These are phyloP conservation scores for Salvia hispanica DNA, from an alignment of 257 asterid species.

Conservation along the genomic window DNA sequence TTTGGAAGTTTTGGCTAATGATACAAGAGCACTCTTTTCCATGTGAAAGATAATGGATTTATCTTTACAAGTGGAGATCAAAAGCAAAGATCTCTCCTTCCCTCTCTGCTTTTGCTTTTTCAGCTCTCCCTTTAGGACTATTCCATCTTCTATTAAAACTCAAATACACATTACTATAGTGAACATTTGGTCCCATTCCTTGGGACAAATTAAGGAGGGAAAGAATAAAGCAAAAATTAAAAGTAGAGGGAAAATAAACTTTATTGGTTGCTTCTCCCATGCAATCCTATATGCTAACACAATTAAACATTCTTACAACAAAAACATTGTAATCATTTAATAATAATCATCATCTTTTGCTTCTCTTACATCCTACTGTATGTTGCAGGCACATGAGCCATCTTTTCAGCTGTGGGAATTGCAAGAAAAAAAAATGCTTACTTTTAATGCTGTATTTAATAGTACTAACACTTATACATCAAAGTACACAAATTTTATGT, in stretches of 20 bases:
- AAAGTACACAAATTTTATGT: constrained; percentile 50
- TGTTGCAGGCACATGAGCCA: constrained; percentile 67
- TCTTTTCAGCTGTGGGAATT: constrained; percentile 25
- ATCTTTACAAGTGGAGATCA: constrained; percentile 62
- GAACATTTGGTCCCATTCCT: constrained; percentile 49
- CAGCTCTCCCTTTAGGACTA: constrained; percentile 75
- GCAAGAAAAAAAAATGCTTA: constrained; percentile 4
- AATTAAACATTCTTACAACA: constrained; percentile 53
- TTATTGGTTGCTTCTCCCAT: constrained; percentile 52
- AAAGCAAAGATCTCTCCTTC: constrained; percentile 51
- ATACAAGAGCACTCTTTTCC: constrained; percentile 69
- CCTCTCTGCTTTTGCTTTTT: constrained; percentile 55
- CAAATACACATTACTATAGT: constrained; percentile 49
- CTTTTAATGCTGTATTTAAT: neutral
- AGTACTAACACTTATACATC: constrained; percentile 32
- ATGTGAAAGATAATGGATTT: constrained; percentile 46
- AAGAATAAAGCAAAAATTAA: constrained; percentile 46
- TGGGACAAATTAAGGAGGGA: constrained; percentile 40
- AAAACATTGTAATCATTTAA: constrained; percentile 66
- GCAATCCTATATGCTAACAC: constrained; percentile 51
- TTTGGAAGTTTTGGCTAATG: constrained; percentile 39
- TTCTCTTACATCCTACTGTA: constrained; percentile 52
- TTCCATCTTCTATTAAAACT: constrained; percentile 80
- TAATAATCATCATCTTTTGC: constrained; percentile 76
- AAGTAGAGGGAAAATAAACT: constrained; percentile 34